Evolutionary conservation across 352 stramenopile genomes (phyloP), one percentile per base, ranked within the genome.

Genomic region (Phytophthora parvispora): DNA sequence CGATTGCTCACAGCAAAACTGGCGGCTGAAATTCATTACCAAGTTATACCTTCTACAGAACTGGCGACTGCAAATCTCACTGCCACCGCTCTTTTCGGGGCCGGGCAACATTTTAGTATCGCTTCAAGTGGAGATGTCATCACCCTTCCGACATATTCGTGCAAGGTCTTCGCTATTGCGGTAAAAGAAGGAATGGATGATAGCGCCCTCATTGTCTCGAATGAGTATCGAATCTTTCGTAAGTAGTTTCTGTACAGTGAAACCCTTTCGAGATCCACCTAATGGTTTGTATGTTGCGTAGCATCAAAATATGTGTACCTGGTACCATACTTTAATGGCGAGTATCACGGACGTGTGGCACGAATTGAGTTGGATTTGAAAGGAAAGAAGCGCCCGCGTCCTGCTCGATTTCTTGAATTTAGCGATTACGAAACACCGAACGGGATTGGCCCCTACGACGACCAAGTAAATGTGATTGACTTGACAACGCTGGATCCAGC

Each of bases 391-490:
- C 81, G 86, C 0, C 86, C 87, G 32, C 83, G 87, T 1, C 86
- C 86, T 8, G 86, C 87, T 36, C 81, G 82, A 16, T 93, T 92
- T 32, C 83, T 86, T 40, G 87, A 95, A 48, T 92, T 95, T 63
- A 95, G 86, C 38, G 83, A 93, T 64, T 92, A 94, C 57, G 81
- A 92, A 10, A 86, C 86, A 1, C 61, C 51, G 1, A 72, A 91
- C 8, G 87, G 87, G 8, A 84, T 93, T 36, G 87, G 87, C 0
- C 87, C 87, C 15, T 95, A 93, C 69, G 27, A 60, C 12, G 70
- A 66, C 16, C 87, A 95, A 61, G 72, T 93, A 9, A 20, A 69
- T 20, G 70, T 90, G 20, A 83, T 95, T 57, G 75, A 95, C 32
- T 66, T 94, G 45, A 60, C 78, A 8, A 52, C 69, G n/a, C n/a